Evolutionary conservation across 306 rosid species (phyloP).

Genomic region (Cajanus cajan): DNA sequence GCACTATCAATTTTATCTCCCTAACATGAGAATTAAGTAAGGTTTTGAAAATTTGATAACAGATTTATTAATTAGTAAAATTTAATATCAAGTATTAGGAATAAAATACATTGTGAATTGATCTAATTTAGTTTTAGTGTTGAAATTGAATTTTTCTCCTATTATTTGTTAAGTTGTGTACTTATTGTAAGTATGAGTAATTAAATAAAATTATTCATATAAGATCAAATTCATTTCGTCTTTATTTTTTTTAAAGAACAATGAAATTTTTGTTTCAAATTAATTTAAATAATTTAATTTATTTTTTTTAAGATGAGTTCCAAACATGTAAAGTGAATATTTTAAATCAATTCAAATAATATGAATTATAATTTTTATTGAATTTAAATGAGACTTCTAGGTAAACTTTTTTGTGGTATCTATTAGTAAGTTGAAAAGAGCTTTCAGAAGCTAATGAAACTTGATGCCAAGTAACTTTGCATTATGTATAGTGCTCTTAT

Average conservation of each 20-base stretch:
- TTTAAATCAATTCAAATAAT: neutral
- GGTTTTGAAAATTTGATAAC: conserved; percentile 9
- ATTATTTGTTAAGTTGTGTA: neutral
- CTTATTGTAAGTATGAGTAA: neutral
- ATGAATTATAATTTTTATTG: neutral
- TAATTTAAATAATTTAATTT: neutral
- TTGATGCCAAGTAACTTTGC: neutral
- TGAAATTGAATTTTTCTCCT: neutral
- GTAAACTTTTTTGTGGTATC: neutral
- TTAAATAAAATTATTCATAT: neutral
- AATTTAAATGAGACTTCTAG: neutral
- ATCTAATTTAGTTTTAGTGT: neutral
- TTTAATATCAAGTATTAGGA: neutral
- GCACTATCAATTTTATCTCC: neutral
- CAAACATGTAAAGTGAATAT: neutral
- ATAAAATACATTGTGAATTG: neutral
- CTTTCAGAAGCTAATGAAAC: neutral
- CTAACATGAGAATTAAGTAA: neutral
- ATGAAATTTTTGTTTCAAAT: neutral
- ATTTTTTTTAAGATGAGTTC: neutral
- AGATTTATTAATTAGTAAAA: neutral
- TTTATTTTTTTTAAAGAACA: neutral
- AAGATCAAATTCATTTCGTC: neutral
- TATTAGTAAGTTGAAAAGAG: neutral
- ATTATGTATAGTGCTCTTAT: neutral